Conservation (phyloP, 2,329 filamentous ascomycete genomes). For the Leptographium lundbergii region DNA sequence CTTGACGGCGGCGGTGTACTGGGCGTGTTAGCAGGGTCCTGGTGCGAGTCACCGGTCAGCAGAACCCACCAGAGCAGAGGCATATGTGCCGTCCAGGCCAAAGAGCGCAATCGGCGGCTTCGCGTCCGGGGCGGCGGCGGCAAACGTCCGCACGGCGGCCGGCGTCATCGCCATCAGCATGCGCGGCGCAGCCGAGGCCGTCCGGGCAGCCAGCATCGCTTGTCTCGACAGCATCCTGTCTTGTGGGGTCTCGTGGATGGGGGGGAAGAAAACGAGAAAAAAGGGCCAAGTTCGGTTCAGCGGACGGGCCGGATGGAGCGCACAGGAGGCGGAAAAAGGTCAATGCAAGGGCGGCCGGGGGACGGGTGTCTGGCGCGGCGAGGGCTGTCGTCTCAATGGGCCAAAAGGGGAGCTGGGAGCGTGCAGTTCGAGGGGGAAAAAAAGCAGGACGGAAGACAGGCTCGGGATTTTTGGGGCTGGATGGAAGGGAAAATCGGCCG, state of each 20-base stretch:
- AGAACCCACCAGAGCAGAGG: slow-evolving; percentile 87
- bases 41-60: no score
- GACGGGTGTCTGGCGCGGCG: not conserved
- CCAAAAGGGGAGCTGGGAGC: not conserved
- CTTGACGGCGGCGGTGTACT: slow-evolving; percentile 97
- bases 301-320: not conserved
- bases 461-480: slow-evolving; percentile 21
- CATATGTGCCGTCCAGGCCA: slow-evolving; percentile 96
- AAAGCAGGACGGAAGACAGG: not conserved
- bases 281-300: no score
- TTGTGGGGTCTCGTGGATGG: slow-evolving; percentile 9
- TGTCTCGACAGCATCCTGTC: slow-evolving; percentile 48
- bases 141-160: slow-evolving; percentile 79
- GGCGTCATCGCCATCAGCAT: slow-evolving; percentile 46
- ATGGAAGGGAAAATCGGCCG: slow-evolving; percentile 16
- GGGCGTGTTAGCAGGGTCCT: slow-evolving; percentile 4
- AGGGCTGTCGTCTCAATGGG: not conserved
- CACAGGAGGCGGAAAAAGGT: not conserved
- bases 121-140: slow-evolving; percentile 56
- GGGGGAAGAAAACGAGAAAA: slow-evolving; percentile 8
- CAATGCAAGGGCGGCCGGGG: not conserved
- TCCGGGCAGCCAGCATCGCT: slow-evolving; percentile 36
- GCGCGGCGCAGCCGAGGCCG: slow-evolving; percentile 36
- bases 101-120: slow-evolving; percentile 86
- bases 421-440: not conserved